A percentile compares a stretch with the other conserved stretches of the same genome.
Evolutionary conservation across 257 asterid species (phyloP).

Genomic region (Fraxinus quadrangulata): DNA sequence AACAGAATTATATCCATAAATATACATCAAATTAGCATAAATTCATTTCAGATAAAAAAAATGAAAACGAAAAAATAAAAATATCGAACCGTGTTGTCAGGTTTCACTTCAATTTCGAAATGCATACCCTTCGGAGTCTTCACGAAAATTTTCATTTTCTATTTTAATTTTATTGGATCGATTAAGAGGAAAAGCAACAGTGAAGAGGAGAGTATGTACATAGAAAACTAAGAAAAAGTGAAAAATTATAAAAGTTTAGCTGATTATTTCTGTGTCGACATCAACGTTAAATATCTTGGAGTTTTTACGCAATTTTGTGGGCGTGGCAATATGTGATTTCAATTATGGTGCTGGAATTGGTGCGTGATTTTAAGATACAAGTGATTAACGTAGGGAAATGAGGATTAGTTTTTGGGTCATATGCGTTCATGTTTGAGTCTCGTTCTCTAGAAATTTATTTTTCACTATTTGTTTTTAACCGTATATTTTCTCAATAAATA

Average conservation of each 20-base stretch:
- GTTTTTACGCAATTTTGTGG: not conserved
- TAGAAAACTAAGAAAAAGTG: conserved; percentile 10
- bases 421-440: too few species aligned
- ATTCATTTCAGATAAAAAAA: not conserved
- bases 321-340: not conserved
- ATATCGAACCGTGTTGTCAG: conserved; percentile 11
- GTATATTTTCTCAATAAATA: too few species aligned
- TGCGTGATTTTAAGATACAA: not conserved
- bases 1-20: not conserved
- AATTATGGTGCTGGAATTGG: not conserved
- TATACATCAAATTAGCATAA: not conserved
- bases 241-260: not conserved
- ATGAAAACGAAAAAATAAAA: not conserved
- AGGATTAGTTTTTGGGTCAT: too few species aligned
- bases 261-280: not conserved
- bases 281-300: not conserved
- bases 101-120: conserved; percentile 24
- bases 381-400: too few species aligned
- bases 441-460: too few species aligned
- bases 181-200: not conserved
- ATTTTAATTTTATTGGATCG: not conserved
- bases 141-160: conserved; percentile 23
- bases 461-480: too few species aligned
- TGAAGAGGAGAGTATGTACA: not conserved
- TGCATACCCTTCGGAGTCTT: conserved; percentile 22